Evolutionary conservation across 345 rosid genomes (phyloP), one percentile per base, ranked within the genome.

Genomic region (Citrus hindsii): DNA sequence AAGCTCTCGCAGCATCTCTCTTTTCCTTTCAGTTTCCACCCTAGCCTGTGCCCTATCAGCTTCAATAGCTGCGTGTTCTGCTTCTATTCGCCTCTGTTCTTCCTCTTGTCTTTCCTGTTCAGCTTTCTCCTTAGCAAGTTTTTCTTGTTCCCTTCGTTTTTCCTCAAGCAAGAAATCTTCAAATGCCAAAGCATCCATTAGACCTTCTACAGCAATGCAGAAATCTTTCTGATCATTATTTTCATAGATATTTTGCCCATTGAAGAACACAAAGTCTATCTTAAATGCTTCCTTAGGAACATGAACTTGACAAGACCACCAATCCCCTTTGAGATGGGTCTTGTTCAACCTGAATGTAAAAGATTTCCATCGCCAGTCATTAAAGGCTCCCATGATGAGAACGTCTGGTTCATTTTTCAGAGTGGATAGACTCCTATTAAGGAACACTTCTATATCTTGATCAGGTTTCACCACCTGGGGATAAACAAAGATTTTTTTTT

Each of bases 341-440:
- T 88, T 88, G 77, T 87, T 89, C 82, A 92, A 84, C 87, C 92
- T 91, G 56, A 77, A 66, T 0, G 94, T 89, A 77, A 95, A 95
- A 62, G 93, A 90, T 74, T 89, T 89, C 94, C 93, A 95, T 82
- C 92, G 90, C 99, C 99, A 93, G 25, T 91, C 93, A 80, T 95
- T 95, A 72, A 95, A 95, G 33, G 96, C 94, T 33, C 98, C 98
- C 99, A 91, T 91, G 70, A 93, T 84, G 60, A 93, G 81, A 83
- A 92, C 68, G 79, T 93, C 96, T 0, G 90, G 84, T 67, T 92
- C 97, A 37, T 83, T 75, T 7, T 73, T 79, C 75, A 95, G 86
- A 73, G 86, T 77, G 6, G 98, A 95, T 6, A 90, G 77, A 77
- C 83, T 84, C 87, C 82, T 87, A 81, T 92, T 87, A 66, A 93